Percentiles rank a stretch among this genome's conserved stretches.
These are phyloP conservation scores for Solanum virginianum DNA, from an alignment of 257 asterid species.

Conservation along the genomic window DNA sequence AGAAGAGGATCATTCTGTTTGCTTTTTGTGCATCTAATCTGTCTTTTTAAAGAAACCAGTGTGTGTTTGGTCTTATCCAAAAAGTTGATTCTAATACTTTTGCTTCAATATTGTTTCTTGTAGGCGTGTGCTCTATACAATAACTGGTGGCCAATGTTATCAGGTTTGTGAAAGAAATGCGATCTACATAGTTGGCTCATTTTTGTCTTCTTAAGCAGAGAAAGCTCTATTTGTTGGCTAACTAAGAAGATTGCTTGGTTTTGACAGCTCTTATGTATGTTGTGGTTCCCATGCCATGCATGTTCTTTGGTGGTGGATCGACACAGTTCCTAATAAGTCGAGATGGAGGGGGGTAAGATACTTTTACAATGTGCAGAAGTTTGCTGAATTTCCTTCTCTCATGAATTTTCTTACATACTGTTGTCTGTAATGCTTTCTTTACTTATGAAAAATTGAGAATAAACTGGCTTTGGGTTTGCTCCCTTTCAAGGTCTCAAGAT, in stretches of 20 bases:
- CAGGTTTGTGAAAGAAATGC: slow-evolving; percentile 41
- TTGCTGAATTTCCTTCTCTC: not conserved
- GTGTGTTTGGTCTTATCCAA: not conserved
- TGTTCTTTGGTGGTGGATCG: slow-evolving; percentile 95
- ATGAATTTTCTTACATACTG: not conserved
- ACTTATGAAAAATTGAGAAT: not conserved
- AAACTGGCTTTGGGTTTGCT: not conserved
- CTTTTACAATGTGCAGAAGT: not conserved
- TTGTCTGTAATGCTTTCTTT: not conserved
- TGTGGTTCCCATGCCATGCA: slow-evolving; percentile 94
- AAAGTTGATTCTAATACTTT: not conserved
- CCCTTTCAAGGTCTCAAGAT: too few species aligned
- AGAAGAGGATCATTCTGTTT: not conserved
- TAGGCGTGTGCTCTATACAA: slow-evolving; percentile 93
- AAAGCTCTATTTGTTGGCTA: not conserved
- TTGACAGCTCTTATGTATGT: slow-evolving; percentile 93
- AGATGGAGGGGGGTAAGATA: slow-evolving; percentile 92
- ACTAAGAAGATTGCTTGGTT: not conserved
- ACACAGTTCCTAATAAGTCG: slow-evolving; percentile 86
- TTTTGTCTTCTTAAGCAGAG: not conserved
- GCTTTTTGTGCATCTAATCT: not conserved
- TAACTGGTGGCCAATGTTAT: slow-evolving; percentile 99
- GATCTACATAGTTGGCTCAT: not conserved
- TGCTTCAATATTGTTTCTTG: slow-evolving; percentile 2
- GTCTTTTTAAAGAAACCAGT: not conserved